Percentiles rank a stretch among this genome's conserved stretches.
Conservation (phyloP, 2,329 filamentous ascomycete genomes). For the Sporothrix pseudoabietina region DNA sequence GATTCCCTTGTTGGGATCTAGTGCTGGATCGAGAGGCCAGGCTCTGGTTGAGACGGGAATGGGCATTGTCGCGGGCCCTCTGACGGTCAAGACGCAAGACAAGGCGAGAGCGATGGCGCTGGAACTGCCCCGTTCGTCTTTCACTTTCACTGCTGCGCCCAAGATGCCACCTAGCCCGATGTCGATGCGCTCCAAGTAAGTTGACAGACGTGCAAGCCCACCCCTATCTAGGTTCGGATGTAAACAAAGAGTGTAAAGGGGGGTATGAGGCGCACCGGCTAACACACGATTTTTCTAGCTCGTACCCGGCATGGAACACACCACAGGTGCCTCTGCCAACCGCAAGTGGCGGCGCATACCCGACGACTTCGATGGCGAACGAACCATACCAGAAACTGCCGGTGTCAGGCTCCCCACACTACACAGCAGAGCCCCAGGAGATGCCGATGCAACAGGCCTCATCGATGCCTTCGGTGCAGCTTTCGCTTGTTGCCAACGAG, state of each 20-base stretch:
- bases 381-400: conserved; percentile 59
- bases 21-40: conserved; percentile 76
- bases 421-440: conserved; percentile 56
- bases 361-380: conserved; percentile 53
- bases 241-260: neutral
- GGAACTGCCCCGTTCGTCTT: conserved; percentile 58
- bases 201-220: conserved; percentile 32
- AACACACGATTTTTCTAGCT: conserved; percentile 44
- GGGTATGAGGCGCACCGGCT: conserved; percentile 37
- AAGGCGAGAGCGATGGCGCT: conserved; percentile 57
- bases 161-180: conserved; percentile 58
- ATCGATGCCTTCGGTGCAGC: conserved; percentile 57
- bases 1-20: conserved; percentile 78
- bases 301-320: conserved; percentile 60
- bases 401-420: conserved; percentile 52
- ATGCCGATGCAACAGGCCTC: conserved; percentile 54
- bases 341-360: conserved; percentile 39
- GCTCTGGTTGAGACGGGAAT: conserved; percentile 65
- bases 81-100: conserved; percentile 58
- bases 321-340: conserved; percentile 49
- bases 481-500: conserved; percentile 54
- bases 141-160: conserved; percentile 58
- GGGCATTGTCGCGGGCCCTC: conserved; percentile 61
- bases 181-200: conserved; percentile 62
- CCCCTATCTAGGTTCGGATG: neutral